Percentiles rank a stretch among this genome's conserved stretches.
phyloP scores from a whole-genome alignment of 2,329 filamentous ascomycete genomes.

The Colletotrichum endophyticum region DNA sequence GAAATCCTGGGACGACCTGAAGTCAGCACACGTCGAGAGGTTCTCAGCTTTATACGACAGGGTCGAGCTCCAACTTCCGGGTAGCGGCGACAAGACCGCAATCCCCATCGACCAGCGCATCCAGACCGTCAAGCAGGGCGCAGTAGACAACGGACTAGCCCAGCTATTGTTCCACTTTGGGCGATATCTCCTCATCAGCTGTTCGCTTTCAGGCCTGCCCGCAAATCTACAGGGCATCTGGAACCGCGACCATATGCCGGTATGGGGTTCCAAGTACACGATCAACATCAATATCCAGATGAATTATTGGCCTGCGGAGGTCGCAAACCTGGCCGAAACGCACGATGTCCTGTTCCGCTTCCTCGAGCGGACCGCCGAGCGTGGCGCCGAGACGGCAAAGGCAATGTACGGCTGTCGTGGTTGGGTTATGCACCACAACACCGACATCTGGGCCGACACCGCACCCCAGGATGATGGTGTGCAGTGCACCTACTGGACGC shows the following conservation, averaged over 20 bases:
- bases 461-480: slow-evolving; percentile 16
- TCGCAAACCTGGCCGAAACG: neutral
- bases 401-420: slow-evolving; percentile 41
- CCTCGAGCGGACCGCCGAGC: slow-evolving; percentile 37
- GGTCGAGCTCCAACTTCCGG: neutral
- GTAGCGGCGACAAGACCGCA: neutral
- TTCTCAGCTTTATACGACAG: neutral
- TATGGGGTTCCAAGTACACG: slow-evolving; percentile 55
- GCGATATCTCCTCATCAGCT: neutral
- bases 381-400: slow-evolving; percentile 35
- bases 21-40: neutral
- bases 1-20: neutral
- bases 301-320: slow-evolving; percentile 39
- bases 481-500: neutral
- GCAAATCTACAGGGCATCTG: slow-evolving; percentile 45
- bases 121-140: neutral
- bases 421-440: slow-evolving; percentile 41
- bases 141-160: neutral
- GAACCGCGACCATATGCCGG: slow-evolving; percentile 44
- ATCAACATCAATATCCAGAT: slow-evolving; percentile 60
- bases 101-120: neutral
- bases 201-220: neutral
- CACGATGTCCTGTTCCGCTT: slow-evolving; percentile 44
- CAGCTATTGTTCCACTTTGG: neutral
- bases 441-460: slow-evolving; percentile 37